Percentiles rank a stretch among this genome's conserved stretches.
phyloP scores from a whole-genome alignment of 2,329 filamentous ascomycete genomes.

The Penicillium polonicum region DNA sequence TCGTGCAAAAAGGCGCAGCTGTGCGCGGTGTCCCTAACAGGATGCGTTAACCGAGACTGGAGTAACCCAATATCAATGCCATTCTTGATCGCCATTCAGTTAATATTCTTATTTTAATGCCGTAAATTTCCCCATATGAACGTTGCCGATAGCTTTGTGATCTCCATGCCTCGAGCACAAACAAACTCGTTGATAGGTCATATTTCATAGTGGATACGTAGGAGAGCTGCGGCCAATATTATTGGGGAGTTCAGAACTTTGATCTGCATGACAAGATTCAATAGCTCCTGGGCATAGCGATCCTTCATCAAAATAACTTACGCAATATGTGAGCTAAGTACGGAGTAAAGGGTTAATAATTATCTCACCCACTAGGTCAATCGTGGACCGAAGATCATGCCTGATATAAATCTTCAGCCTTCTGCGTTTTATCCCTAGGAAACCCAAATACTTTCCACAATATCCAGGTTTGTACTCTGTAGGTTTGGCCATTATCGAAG shows the following conservation, averaged over 20 bases:
- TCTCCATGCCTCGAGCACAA: conserved; percentile 1
- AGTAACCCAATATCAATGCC: neutral
- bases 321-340: neutral
- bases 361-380: neutral
- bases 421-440: neutral
- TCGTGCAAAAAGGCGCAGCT: neutral
- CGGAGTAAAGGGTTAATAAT: neutral
- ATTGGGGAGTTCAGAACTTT: conserved; percentile 9
- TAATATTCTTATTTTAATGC: neutral
- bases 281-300: neutral
- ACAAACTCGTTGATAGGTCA: conserved; percentile 17
- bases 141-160: conserved; percentile 13
- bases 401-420: neutral
- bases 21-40: conserved; percentile 2
- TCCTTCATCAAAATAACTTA: neutral
- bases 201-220: conserved; percentile 12
- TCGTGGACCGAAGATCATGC: neutral
- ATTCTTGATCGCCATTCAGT: neutral
- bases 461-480: neutral
- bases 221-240: neutral
- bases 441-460: neutral
- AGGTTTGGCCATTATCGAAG: neutral
- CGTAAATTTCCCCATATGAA: conserved; percentile 8
- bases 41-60: conserved; percentile 6
- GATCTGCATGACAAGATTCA: conserved; percentile 16